Percentiles rank a stretch among this genome's conserved stretches.
These are phyloP conservation scores for Sarocladium kiliense DNA, from an alignment of 2,329 filamentous ascomycete species.

Conservation along the genomic window DNA sequence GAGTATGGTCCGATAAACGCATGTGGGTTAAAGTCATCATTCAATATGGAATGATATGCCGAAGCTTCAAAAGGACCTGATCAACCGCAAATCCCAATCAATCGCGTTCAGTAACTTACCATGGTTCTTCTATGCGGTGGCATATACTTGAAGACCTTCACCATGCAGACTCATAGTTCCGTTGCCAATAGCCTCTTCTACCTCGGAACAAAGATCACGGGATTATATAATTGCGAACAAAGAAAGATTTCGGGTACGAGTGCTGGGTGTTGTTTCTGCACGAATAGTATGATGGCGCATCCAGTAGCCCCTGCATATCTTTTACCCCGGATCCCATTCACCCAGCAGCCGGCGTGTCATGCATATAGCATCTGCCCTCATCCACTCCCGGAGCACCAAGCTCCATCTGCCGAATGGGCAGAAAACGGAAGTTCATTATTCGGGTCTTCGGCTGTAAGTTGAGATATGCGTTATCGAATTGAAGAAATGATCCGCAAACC, in stretches of 20 bases:
- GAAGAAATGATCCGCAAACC: too few relatives aligned
- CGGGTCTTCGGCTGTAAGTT: background rate
- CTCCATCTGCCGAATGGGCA: background rate
- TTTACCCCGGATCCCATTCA: constrained; percentile 1
- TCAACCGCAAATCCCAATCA: too few relatives aligned
- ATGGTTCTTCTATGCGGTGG: too few relatives aligned
- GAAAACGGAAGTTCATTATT: background rate
- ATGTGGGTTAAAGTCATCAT: too few relatives aligned
- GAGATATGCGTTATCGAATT: too few relatives aligned
- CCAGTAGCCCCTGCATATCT: background rate
- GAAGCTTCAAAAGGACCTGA: too few relatives aligned
- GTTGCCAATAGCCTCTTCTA: background rate
- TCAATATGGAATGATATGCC: too few relatives aligned
- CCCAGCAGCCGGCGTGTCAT: background rate
- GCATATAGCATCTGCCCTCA: background rate
- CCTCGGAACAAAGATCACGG: background rate
- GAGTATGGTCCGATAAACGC: too few relatives aligned
- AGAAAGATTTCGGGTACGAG: background rate
- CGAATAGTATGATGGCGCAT: background rate
- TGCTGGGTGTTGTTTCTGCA: background rate
- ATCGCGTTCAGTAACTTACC: too few relatives aligned
- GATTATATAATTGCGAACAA: background rate
- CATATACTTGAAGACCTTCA: too few relatives aligned
- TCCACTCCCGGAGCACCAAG: background rate
- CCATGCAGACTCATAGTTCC: too few relatives aligned